Percentiles rank a stretch among this genome's conserved stretches.
phyloP scores from a whole-genome alignment of 345 rosid species.

The Eucalyptus decipiens region DNA sequence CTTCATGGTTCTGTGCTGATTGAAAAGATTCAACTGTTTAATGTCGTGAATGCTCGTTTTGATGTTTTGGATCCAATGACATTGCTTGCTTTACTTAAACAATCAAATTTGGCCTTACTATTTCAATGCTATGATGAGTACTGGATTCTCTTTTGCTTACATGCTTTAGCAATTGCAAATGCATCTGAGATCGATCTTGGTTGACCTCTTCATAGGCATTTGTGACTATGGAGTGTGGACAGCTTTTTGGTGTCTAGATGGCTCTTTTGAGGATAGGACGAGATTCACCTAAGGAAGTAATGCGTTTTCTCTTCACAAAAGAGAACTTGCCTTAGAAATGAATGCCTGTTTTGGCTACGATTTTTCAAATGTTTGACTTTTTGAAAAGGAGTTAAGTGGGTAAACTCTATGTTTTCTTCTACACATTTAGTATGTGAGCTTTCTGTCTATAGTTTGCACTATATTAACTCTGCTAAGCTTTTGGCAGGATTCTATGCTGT shows the following conservation, averaged over 20 bases:
- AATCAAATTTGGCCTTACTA: too few species aligned
- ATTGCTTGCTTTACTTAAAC: too few species aligned
- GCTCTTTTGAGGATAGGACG: background rate
- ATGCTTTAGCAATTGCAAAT: too few species aligned
- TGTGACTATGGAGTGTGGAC: background rate
- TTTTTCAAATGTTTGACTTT: background rate
- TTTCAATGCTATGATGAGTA: too few species aligned
- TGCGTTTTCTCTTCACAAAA: background rate
- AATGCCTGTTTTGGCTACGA: conserved; percentile 7
- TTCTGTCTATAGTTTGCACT: background rate
- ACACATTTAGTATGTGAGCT: background rate
- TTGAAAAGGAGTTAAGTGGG: conserved; percentile 19
- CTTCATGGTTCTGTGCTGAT: too few species aligned
- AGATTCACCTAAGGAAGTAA: background rate
- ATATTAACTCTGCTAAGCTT: conserved; percentile 23
- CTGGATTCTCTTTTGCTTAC: too few species aligned
- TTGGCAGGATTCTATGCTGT: conserved; percentile 40
- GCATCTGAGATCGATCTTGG: background rate
- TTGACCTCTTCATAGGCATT: background rate
- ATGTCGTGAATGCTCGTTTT: too few species aligned
- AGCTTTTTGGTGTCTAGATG: background rate
- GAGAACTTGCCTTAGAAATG: conserved; percentile 2
- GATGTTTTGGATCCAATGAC: too few species aligned
- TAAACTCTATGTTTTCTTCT: background rate
- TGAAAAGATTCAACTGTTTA: too few species aligned